Evolutionary conservation across 768 basidiomycete species (phyloP), one percentile per base, ranked within the genome.

Genomic region (Leccinum variicolor): DNA sequence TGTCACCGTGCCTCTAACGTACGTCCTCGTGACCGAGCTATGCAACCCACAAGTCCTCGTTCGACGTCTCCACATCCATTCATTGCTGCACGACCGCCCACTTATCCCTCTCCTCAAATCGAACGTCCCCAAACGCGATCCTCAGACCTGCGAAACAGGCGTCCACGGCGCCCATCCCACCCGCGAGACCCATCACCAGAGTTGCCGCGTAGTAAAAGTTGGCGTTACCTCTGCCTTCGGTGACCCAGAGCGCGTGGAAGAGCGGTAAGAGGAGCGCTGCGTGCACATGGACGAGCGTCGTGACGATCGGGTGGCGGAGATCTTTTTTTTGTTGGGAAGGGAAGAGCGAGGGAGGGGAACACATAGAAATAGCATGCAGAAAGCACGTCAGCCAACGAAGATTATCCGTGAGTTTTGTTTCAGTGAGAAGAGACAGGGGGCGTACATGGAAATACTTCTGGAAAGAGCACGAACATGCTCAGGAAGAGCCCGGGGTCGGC

Each of bases 181-280:
- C 89, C 3, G 87, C 89, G 62, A 94, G 81, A 0, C 93, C 94
- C 71, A 94, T 94, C 15, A 99, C 96, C 59, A 98, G 78, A 2
- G 94, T 98, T 4, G 89, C 87, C 0, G 97, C 97, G 66, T 98
- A 99, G 75, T 92, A 98, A 75, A 99, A 99, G 71, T 98, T 98
- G 48, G 96, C 94, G 66, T 99, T 98, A 3, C 94, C 97, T 6
- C 93, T 91, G 1, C 94, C 94, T 56, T 93, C 89, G 9, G 78
- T 79, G 6, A 98, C 81, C 96, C 97, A 99, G 2, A 98, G 77
- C 58, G 91, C 83, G 66, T 96, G 86, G 72, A 98, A 95, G 29
- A 97, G 79, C 0, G 96, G 96, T 57, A 98, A 81, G 21, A 98
- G 85, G 19, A 93, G 78, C 1, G 86, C 80, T 3, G 95, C 86